A percentile compares a stretch with the other conserved stretches of the same genome.
These are phyloP conservation scores for Leptographium lundbergii DNA, from an alignment of 2,329 filamentous ascomycete genomes.

Conservation along the genomic window DNA sequence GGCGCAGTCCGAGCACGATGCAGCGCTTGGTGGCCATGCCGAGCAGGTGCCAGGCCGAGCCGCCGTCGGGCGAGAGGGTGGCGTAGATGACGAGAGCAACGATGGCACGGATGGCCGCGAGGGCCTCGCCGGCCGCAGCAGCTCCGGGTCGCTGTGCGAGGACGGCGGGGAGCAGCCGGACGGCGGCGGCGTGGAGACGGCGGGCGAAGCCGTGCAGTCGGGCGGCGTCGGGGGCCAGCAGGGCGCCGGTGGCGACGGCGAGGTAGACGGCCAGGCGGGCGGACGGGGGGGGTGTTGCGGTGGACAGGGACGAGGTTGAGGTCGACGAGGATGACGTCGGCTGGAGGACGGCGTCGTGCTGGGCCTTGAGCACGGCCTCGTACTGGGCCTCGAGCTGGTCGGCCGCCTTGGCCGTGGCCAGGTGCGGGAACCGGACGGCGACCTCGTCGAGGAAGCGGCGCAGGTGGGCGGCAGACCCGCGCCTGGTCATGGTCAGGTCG, in stretches of 20 bases:
- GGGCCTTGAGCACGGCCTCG: not conserved
- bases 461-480: not conserved
- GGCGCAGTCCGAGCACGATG: conserved; percentile 17
- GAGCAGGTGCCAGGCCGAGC: conserved; percentile 19
- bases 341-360: not conserved
- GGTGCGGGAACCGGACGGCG: not conserved
- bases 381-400: not conserved
- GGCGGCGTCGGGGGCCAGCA: not conserved
- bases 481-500: not conserved
- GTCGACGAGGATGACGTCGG: not conserved
- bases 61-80: conserved; percentile 13
- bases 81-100: conserved; percentile 14
- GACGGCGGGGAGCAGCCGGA: conserved; percentile 1
- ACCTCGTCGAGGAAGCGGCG: conserved; percentile 1
- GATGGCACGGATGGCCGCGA: conserved; percentile 4
- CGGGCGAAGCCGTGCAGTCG: not conserved
- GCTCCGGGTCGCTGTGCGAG: not conserved
- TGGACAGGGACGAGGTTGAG: not conserved
- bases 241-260: not conserved
- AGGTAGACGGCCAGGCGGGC: not conserved
- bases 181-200: conserved; percentile 2
- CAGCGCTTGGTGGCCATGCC: conserved; percentile 19
- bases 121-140: not conserved
- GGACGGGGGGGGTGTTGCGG: not conserved
- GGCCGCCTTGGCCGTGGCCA: not conserved